Percentiles rank a stretch among this genome's conserved stretches.
Evolutionary conservation across 73 alveolate species (phyloP).

Genomic region (Paraurostyla sp.): DNA sequence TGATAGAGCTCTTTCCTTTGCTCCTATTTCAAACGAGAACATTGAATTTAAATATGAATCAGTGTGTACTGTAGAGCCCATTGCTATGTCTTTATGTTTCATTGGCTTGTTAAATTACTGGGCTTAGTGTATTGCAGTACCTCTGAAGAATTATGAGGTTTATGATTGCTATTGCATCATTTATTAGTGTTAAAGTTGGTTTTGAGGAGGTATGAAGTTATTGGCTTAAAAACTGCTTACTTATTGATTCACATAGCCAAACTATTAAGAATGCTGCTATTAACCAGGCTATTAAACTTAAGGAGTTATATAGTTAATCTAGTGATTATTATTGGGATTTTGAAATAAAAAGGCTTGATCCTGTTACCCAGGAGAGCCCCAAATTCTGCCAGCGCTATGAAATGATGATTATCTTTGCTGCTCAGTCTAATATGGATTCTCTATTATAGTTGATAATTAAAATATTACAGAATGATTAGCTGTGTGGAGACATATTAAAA

Average conservation of each 20-base stretch:
- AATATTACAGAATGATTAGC: background rate
- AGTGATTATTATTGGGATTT: too few relatives aligned
- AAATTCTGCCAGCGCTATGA: too few relatives aligned
- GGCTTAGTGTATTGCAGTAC: background rate
- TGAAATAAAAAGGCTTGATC: too few relatives aligned
- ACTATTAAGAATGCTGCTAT: too few relatives aligned
- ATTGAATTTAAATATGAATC: slow-evolving; percentile 26
- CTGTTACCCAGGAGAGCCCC: background rate
- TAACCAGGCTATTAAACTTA: too few relatives aligned
- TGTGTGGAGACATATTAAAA: background rate
- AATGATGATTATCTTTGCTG: too few relatives aligned
- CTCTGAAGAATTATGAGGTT: background rate
- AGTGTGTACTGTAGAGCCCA: background rate
- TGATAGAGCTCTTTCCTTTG: slow-evolving; percentile 23
- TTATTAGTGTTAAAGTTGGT: background rate
- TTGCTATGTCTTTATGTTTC: background rate
- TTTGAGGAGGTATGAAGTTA: too few relatives aligned
- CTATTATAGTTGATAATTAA: background rate
- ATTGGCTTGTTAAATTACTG: background rate
- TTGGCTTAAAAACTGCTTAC: too few relatives aligned
- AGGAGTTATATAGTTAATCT: too few relatives aligned
- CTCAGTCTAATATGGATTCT: background rate
- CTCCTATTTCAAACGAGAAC: slow-evolving; percentile 35
- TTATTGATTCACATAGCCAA: too few relatives aligned
- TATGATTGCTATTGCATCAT: background rate